These are phyloP conservation scores for Geoglossum glabrum DNA, from an alignment of 495 filamentous ascomycete genomes.

Conservation along the genomic window DNA sequence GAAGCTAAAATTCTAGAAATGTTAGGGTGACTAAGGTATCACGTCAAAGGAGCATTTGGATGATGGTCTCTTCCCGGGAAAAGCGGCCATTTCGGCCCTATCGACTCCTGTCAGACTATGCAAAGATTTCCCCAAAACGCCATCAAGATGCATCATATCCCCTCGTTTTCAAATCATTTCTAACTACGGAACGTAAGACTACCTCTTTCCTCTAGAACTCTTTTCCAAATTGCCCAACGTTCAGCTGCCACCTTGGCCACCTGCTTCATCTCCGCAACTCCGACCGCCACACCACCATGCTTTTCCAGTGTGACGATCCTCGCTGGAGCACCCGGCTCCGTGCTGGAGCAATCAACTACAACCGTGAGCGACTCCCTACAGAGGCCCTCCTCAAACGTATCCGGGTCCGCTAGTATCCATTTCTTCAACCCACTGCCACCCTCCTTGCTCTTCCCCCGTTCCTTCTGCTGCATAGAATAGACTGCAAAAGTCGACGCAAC, in stretches of 20 bases:
- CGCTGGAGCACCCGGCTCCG: slow-evolving; percentile 20
- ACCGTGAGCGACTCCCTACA: slow-evolving; percentile 55
- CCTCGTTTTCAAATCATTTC: not conserved
- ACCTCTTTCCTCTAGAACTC: not conserved
- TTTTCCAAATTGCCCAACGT: slow-evolving; percentile 34
- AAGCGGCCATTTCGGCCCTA: not conserved
- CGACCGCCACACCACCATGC: slow-evolving; percentile 48
- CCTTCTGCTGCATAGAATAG: slow-evolving; percentile 25
- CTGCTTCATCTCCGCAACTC: slow-evolving; percentile 30
- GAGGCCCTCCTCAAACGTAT: slow-evolving; percentile 70
- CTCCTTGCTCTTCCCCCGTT: slow-evolving; percentile 22
- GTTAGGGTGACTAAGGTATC: too few relatives aligned
- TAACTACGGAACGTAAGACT: not conserved
- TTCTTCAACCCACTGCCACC: slow-evolving; percentile 24
- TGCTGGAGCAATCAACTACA: slow-evolving; percentile 41
- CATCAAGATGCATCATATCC: not conserved
- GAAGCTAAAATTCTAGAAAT: too few relatives aligned
- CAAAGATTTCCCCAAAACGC: not conserved
- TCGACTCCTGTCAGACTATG: not conserved
- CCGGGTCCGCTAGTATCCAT: slow-evolving; percentile 74
- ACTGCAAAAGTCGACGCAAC: slow-evolving; percentile 55
- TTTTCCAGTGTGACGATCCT: slow-evolving; percentile 57
- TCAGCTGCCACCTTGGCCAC: slow-evolving; percentile 30
- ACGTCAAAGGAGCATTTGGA: too few relatives aligned
- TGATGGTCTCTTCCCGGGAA: too few relatives aligned